Base-by-base conservation (phyloP, 2,329 filamentous ascomycete genomes). In the Calonectria henricotiae region DNA sequence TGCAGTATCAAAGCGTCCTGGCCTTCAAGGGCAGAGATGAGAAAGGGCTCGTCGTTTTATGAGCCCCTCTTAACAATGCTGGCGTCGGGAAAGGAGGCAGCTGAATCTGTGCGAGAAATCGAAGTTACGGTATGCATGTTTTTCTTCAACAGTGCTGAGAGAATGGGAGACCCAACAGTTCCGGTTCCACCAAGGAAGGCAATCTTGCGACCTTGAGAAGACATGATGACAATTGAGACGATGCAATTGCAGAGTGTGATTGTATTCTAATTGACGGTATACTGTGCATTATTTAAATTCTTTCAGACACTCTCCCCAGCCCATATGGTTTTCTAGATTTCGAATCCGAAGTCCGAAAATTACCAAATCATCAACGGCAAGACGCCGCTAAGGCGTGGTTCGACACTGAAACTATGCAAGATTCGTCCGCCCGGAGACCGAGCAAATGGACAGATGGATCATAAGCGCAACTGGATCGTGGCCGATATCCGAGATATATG, bases 61-160 rank as follows among this genome's bases (percentile, higher is more conserved):
- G 89, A 80, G 68, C 87, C 78, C 27, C 75, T 78, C 25, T 80
- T 82, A 41, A 84, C 76, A 5, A 76, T 73, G 51, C 87, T 78
- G 23, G 80, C 85, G 0, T 76, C 71, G 8, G 85, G 85, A 3
- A 88, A 78, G 0, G 73, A 81, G 69, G 73, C 79, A 3, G 77
- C 83, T 73, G 85, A 86, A 35, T 82, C 83, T 2, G 72, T 63
- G 51, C 87, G 86, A 1, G 84, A 85, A 46, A 90, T 78, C 69
- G 86, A 86, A 1, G 87, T 89, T 69, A 89, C 78, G 15, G 74
- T 84, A 76, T 87, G 85, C 54, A 84, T 83, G 65, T 85, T 85
- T 30, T 81, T 82, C 43, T 80, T 79, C 51, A 86, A 74, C 5
- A 88, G 79, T n/a, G 80, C 80, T 5, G 79, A 72, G 46, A 81